Conservation (phyloP, 805 yeast genomes). For the Metschnikowia dekortorum region DNA sequence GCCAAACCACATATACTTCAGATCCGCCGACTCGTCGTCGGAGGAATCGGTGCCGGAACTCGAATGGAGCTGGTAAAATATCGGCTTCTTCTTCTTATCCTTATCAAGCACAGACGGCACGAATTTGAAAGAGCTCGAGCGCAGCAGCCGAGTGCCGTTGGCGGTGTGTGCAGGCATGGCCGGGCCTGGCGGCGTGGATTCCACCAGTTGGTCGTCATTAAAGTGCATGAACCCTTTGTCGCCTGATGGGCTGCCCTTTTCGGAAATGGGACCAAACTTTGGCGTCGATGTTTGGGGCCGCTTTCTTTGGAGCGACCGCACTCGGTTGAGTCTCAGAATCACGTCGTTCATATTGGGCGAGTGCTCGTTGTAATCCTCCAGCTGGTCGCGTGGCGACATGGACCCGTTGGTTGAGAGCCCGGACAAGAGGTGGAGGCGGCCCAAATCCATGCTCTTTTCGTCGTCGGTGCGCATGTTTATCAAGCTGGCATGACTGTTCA, state of each 20-base stretch:
- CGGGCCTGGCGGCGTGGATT: background rate
- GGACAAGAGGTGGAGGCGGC: background rate
- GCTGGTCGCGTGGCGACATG: conserved; percentile 15
- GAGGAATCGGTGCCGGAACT: conserved; percentile 11
- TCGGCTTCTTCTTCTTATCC: conserved; percentile 15
- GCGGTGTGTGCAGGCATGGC: background rate
- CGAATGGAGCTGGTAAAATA: conserved; percentile 30
- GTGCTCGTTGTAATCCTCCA: conserved; percentile 6
- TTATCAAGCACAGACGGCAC: conserved; percentile 22
- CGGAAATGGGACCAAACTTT: conserved; percentile 15
- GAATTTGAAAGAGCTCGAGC: conserved; percentile 30
- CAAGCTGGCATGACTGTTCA: conserved; percentile 37
- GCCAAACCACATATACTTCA: conserved; percentile 37
- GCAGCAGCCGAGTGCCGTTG: conserved; percentile 4
- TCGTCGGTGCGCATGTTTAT: conserved; percentile 6
- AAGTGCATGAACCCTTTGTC: conserved; percentile 19
- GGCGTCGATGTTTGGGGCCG: conserved; percentile 16
- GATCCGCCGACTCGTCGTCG: conserved; percentile 12
- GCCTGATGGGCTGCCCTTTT: conserved; percentile 15
- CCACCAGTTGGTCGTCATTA: conserved; percentile 1
- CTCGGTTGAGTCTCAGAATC: conserved; percentile 13
- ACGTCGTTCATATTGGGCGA: conserved; percentile 17
- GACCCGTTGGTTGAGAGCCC: conserved; percentile 9
- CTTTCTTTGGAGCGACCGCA: conserved; percentile 17
- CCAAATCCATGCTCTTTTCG: conserved; percentile 3